phyloP scores from a whole-genome alignment of 1,284 basidiomycete species.

The Tetrapyrgos nigripes region DNA sequence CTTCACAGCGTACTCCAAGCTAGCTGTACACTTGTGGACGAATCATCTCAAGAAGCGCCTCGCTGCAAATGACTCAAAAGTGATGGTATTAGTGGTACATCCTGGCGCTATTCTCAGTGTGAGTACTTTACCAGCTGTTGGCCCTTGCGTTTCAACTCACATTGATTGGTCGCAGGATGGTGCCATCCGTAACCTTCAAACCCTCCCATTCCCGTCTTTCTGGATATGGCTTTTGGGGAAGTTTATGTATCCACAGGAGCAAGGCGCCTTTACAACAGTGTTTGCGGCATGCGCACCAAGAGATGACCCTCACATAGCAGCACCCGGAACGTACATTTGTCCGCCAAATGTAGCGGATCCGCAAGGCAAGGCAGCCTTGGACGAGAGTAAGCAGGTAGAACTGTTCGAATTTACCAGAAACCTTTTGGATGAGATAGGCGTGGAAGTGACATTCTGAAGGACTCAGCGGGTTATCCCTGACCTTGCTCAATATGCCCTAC shows the following conservation, averaged over 20 bases:
- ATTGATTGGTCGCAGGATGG: constrained; percentile 8
- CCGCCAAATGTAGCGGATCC: constrained; percentile 21
- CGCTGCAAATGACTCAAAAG: not conserved
- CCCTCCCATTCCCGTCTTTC: constrained; percentile 22
- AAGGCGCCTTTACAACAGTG: constrained; percentile 26
- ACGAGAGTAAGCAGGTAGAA: constrained; percentile 8
- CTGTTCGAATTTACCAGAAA: constrained; percentile 11
- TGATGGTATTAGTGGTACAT: constrained; percentile 3
- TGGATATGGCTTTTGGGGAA: constrained; percentile 28
- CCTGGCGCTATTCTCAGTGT: constrained; percentile 13
- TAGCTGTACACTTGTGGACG: constrained; percentile 1
- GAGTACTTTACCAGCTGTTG: not conserved
- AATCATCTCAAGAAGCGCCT: not conserved
- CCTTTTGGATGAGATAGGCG: constrained; percentile 5
- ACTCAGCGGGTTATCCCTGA: too few species aligned
- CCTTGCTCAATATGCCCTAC: too few species aligned
- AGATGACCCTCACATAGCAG: constrained; percentile 17
- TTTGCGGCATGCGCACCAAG: constrained; percentile 25
- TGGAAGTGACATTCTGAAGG: too few species aligned
- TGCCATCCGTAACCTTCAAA: constrained; percentile 23
- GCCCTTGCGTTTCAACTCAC: not conserved
- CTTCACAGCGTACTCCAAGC: constrained; percentile 1
- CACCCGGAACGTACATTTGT: constrained; percentile 24
- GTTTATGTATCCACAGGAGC: constrained; percentile 27
- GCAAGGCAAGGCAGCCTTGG: constrained; percentile 8